A percentile compares a stretch with the other conserved stretches of the same genome.
Conservation (phyloP, 2,329 filamentous ascomycete genomes). For the Exophiala sp. region DNA sequence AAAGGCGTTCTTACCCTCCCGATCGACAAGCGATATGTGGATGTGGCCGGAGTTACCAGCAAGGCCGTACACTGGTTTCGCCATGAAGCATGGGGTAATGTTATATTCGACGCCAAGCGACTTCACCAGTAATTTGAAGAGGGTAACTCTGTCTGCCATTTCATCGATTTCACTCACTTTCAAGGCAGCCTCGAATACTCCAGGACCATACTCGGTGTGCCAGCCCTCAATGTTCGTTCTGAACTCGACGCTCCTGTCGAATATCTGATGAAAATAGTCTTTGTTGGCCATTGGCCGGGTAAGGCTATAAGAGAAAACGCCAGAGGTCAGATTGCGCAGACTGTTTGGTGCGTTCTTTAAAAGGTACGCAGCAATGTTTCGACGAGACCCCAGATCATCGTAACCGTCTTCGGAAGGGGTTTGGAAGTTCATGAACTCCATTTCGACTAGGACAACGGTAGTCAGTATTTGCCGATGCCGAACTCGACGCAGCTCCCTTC, state of each 20-base stretch:
- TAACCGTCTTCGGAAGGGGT: conserved; percentile 32
- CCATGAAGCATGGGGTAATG: conserved; percentile 11
- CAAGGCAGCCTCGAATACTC: conserved; percentile 8
- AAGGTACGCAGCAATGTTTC: not conserved
- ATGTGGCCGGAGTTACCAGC: conserved; percentile 6
- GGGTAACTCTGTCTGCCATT: conserved; percentile 3
- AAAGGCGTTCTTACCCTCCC: conserved; percentile 73
- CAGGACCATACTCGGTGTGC: conserved; percentile 6
- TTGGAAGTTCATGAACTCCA: conserved; percentile 26
- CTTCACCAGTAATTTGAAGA: conserved; percentile 5
- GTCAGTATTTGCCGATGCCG: no score
- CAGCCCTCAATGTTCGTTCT: conserved; percentile 2
- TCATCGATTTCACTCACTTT: conserved; percentile 1
- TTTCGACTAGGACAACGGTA: not conserved
- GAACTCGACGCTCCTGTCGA: conserved; percentile 1
- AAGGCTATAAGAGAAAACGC: conserved; percentile 5
- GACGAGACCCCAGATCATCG: not conserved
- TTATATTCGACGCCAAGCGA: conserved; percentile 2
- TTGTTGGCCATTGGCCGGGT: conserved; percentile 1
- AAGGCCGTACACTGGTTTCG: conserved; percentile 2
- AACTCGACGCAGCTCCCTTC: not conserved
- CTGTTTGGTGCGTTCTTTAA: conserved; percentile 1
- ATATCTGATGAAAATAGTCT: conserved; percentile 5
- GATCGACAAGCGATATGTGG: conserved; percentile 6
- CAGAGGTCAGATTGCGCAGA: conserved; percentile 4